Conservation (phyloP, 108 stramenopile genomes). For the Epipyxis sp. region DNA sequence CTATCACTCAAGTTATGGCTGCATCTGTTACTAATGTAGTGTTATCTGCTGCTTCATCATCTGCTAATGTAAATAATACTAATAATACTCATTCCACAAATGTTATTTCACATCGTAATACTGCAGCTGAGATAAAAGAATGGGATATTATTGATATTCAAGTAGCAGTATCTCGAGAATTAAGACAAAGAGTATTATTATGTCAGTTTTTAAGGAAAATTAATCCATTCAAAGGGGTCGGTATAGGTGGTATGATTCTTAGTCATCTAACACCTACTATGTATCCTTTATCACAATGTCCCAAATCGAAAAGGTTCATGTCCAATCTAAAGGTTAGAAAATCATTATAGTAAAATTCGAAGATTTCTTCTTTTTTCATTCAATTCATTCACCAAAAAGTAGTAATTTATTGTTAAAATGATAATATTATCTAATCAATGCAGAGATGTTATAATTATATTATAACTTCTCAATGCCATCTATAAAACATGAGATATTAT, state of each 20-base stretch:
- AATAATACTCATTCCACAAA: background rate
- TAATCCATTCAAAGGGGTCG: background rate
- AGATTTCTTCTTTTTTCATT: too few species aligned
- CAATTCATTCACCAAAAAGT: too few species aligned
- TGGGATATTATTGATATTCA: slow-evolving; percentile 2
- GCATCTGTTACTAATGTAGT: too few species aligned
- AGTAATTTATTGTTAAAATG: too few species aligned
- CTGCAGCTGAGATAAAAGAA: background rate
- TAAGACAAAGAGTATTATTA: background rate
- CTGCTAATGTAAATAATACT: background rate
- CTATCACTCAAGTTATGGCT: too few species aligned
- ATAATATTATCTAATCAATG: too few species aligned
- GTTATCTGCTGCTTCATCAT: background rate
- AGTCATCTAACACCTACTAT: background rate
- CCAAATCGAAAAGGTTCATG: background rate
- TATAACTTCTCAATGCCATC: too few species aligned
- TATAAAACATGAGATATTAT: too few species aligned
- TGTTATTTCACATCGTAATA: background rate
- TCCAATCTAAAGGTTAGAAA: background rate
- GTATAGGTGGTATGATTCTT: background rate
- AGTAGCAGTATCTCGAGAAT: background rate
- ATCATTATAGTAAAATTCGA: too few species aligned
- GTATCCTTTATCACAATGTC: background rate
- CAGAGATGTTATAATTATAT: too few species aligned
- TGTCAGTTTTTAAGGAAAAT: background rate